Evolutionary conservation across 2,329 filamentous ascomycete genomes (phyloP), one percentile per base, ranked within the genome.

Genomic region (Neofusicoccum umdonicola): DNA sequence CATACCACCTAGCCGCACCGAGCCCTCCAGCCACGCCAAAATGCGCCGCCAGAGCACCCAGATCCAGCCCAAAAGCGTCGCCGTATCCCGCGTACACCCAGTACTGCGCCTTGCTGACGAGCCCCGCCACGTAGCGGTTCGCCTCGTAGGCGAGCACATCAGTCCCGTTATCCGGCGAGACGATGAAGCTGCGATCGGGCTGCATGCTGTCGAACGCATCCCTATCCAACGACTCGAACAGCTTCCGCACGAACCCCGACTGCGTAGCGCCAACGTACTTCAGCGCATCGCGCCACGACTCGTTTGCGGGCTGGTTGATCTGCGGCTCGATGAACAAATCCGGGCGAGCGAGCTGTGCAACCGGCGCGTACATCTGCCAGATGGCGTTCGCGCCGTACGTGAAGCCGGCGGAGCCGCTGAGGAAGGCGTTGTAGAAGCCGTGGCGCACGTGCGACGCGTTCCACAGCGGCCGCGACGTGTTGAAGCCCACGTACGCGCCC

Each of bases 51-150:
- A 62, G 19, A 17, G 45, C 58, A 5, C 27, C 58, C 12, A 62
- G 47, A 17, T 61, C 57, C 3, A 61, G 27, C 15, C 34, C 17
- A 22, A 61, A 61, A 27, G 57, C 57, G 22, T 61, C 57, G 5
- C 57, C 57, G 22, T 61, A 61, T 2, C 57, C 57, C 1, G 57
- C 27, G 8, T 61, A 61, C 2, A 61, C 44, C 44, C 58, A 62
- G 35, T 41, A 62, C n/a, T 42, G 58, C 17, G 4, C 3, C 17
- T 7, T 31, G 2, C 17, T 34, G 13, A 39, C 45, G 6, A 62
- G 34, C 1, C 27, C 58, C 2, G 58, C 34, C 0, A 62, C 47
- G 6, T 62, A 62, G 8, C 58, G 58, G 44, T 62, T 41, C 13
- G 15, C n/a, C 34, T 12, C 19, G 34, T 15, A 62, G 3, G 1